phyloP scores from a whole-genome alignment of 2,329 filamentous ascomycete species.

The Periconia macrospinosa region DNA sequence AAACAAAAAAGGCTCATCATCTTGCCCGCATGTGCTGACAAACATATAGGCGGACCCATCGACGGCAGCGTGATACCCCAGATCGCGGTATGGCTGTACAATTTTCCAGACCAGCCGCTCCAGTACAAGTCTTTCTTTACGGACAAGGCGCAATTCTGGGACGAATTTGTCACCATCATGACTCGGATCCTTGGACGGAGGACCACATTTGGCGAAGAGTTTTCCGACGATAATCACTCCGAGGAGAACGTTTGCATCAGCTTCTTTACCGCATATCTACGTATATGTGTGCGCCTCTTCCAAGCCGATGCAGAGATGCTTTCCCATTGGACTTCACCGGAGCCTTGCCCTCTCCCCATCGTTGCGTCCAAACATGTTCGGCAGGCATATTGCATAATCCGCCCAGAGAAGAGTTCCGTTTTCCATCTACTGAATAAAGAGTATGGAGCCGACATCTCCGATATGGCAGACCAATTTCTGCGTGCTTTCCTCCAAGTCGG shows the following conservation, averaged over 20 bases:
- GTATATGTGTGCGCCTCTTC: constrained; percentile 26
- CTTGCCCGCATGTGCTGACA: constrained; percentile 14
- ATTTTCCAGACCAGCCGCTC: constrained; percentile 24
- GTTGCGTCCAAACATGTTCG: constrained; percentile 34
- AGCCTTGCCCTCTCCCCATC: constrained; percentile 19
- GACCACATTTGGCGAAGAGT: constrained; percentile 31
- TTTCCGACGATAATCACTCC: constrained; percentile 20
- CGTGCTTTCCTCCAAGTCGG: constrained; percentile 25
- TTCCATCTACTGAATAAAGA: constrained; percentile 34
- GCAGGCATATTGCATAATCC: constrained; percentile 24
- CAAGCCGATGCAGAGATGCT: constrained; percentile 29
- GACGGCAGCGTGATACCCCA: constrained; percentile 27
- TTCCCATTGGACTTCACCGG: constrained; percentile 15
- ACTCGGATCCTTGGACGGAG: constrained; percentile 30
- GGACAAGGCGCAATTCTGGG: constrained; percentile 36
- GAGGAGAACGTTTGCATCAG: constrained; percentile 27
- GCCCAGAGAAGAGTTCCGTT: constrained; percentile 22
- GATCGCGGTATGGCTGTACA: constrained; percentile 31
- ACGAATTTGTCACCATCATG: constrained; percentile 33
- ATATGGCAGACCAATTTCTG: constrained; percentile 22
- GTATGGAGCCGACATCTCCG: constrained; percentile 21
- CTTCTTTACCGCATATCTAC: constrained; percentile 34
- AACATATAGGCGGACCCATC: constrained; percentile 14
- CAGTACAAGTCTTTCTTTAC: constrained; percentile 27
- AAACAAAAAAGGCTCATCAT: not conserved